Conservation (phyloP, 2,329 filamentous ascomycete species). For the Grosmannia serpens region DNA sequence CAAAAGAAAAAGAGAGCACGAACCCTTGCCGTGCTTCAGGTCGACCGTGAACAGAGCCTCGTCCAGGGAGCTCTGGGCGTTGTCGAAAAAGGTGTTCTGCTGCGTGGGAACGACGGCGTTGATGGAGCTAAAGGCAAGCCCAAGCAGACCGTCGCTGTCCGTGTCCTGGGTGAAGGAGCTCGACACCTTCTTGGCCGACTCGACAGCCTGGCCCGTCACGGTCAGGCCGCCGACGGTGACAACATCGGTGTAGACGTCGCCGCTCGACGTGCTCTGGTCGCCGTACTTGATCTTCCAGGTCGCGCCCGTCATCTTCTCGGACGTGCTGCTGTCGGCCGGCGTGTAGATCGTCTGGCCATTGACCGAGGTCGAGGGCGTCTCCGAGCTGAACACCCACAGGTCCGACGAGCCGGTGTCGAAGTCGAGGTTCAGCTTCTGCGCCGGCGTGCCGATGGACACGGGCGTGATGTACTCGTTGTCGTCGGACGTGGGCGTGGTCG, state of each 20-base stretch:
- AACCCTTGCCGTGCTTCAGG: conserved; percentile 23
- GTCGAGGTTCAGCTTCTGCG: conserved; percentile 18
- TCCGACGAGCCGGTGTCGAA: conserved; percentile 23
- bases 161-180: conserved; percentile 15
- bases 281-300: conserved; percentile 22
- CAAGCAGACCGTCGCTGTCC: conserved; percentile 16
- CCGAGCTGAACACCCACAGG: conserved; percentile 24
- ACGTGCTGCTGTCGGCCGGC: conserved; percentile 17
- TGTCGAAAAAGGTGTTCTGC: conserved; percentile 24
- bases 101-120: conserved; percentile 18
- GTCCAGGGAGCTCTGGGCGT: conserved; percentile 17
- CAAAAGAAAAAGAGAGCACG: background rate
- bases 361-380: conserved; percentile 14
- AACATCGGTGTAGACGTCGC: conserved; percentile 20
- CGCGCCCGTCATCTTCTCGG: conserved; percentile 15
- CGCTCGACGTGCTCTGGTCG: conserved; percentile 20
- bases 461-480: conserved; percentile 28
- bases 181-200: conserved; percentile 18
- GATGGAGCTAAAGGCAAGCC: conserved; percentile 18
- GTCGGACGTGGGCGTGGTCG: conserved; percentile 16
- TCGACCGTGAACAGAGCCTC: conserved; percentile 22
- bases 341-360: conserved; percentile 19
- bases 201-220: conserved; percentile 19
- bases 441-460: conserved; percentile 27
- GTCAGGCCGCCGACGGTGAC: conserved; percentile 20